Percentiles rank a stretch among this genome's conserved stretches.
Conservation (phyloP, 2,329 filamentous ascomycete species). For the Lecanicillium sp. region DNA sequence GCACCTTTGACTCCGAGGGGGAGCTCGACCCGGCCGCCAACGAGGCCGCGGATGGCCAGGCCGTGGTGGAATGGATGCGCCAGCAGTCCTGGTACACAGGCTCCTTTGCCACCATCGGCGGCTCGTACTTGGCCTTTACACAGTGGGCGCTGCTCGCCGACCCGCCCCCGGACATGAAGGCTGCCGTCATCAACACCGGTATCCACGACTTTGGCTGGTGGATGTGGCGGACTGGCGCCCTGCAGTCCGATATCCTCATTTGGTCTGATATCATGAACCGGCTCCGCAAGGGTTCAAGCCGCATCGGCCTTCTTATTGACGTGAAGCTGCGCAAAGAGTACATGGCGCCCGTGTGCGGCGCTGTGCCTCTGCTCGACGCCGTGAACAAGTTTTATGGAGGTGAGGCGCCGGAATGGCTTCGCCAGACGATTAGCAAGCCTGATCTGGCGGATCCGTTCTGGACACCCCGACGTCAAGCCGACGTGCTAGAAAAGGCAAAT, state of each 20-base stretch:
- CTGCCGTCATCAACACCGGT: conserved; percentile 8
- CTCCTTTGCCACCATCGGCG: conserved; percentile 14
- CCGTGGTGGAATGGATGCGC: conserved; percentile 14
- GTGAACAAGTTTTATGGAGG: no score
- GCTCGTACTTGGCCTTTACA: conserved; percentile 13
- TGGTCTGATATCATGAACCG: conserved; percentile 7
- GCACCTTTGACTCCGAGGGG: conserved; percentile 7
- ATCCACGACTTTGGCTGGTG: conserved; percentile 10
- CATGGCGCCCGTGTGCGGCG: no score
- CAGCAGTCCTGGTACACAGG: conserved; percentile 16
- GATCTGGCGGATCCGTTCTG: no score
- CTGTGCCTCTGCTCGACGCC: no score
- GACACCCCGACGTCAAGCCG: no score
- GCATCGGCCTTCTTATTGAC: conserved; percentile 10
- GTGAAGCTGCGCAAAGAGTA: not conserved
- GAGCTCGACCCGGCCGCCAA: conserved; percentile 6
- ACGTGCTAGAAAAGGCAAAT: no score
- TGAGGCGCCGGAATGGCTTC: no score
- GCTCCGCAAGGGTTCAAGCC: conserved; percentile 10
- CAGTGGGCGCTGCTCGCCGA: conserved; percentile 15
- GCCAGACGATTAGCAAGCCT: no score
- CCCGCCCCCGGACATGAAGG: conserved; percentile 13
- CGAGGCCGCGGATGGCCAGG: conserved; percentile 12
- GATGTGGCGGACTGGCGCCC: conserved; percentile 10
- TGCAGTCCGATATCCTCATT: conserved; percentile 6